Percentiles rank a stretch among this genome's conserved stretches.
Evolutionary conservation across 257 asterid genomes (phyloP).

Genomic region (Knoxia roxburghii): DNA sequence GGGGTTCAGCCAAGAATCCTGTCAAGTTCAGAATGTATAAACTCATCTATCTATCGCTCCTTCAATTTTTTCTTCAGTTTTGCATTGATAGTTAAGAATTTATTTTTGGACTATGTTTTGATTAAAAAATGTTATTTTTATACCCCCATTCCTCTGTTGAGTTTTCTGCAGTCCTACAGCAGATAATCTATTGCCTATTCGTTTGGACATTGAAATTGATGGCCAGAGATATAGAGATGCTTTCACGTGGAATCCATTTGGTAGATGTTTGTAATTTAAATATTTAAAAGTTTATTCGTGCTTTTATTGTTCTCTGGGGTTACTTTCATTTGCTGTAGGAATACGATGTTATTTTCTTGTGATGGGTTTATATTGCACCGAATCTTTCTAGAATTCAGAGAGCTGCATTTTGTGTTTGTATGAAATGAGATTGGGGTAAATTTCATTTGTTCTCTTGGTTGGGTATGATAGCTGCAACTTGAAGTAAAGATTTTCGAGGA

Average conservation of each 20-base stretch:
- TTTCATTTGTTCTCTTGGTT: neutral
- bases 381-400: neutral
- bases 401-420: neutral
- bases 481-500: neutral
- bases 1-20: slow-evolving; percentile 69
- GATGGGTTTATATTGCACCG: neutral
- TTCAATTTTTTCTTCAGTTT: neutral
- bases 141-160: neutral
- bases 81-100: neutral
- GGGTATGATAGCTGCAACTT: neutral
- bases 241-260: slow-evolving; percentile 88
- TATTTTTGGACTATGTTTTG: neutral
- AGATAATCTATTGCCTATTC: slow-evolving; percentile 85
- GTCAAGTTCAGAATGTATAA: slow-evolving; percentile 88
- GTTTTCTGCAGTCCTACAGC: slow-evolving; percentile 64
- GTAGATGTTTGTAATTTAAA: slow-evolving; percentile 24
- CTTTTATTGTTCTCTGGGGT: neutral
- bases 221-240: slow-evolving; percentile 86
- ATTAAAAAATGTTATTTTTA: neutral
- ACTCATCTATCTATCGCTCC: neutral
- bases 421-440: neutral
- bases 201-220: slow-evolving; percentile 79
- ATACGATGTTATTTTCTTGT: neutral
- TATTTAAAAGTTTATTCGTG: neutral
- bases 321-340: neutral